Conservation (phyloP, 2,329 filamentous ascomycete genomes). For the Exophiala oligosperma region DNA sequence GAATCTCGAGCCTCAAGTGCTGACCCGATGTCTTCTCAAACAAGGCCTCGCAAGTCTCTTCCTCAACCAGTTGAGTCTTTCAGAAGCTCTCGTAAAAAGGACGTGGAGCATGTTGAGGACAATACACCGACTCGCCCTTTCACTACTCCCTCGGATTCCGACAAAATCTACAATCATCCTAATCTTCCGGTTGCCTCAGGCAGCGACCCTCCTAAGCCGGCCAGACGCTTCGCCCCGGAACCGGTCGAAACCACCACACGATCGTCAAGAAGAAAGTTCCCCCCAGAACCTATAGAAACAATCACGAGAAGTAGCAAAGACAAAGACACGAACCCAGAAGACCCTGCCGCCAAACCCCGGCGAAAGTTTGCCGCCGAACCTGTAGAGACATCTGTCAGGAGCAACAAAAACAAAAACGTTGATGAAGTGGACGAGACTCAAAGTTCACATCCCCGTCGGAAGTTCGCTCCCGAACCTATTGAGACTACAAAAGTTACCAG, state of each 20-base stretch:
- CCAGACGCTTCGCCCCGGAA: constrained; percentile 31
- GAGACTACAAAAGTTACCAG: constrained; percentile 58
- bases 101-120: constrained; percentile 18
- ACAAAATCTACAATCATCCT: constrained; percentile 16
- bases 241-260: constrained; percentile 29
- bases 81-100: constrained; percentile 40
- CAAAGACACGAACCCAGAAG: constrained; percentile 15
- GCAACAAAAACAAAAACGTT: constrained; percentile 27
- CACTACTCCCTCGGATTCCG: not conserved
- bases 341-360: constrained; percentile 19
- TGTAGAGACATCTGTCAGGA: constrained; percentile 45
- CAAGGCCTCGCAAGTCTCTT: constrained; percentile 35
- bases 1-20: constrained; percentile 7
- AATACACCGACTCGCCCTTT: not conserved
- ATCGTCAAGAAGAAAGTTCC: constrained; percentile 29
- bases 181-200: not conserved
- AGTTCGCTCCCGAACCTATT: constrained; percentile 69
- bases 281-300: constrained; percentile 33
- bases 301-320: constrained; percentile 25
- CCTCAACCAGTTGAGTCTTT: constrained; percentile 44
- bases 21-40: constrained; percentile 16
- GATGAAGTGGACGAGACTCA: constrained; percentile 29
- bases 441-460: constrained; percentile 48
- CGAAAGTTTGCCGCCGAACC: constrained; percentile 45
- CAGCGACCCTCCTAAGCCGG: constrained; percentile 13